Evolutionary conservation across 2,329 filamentous ascomycete genomes (phyloP).

Genomic region (Pseudovirgaria hyperparasitica): DNA sequence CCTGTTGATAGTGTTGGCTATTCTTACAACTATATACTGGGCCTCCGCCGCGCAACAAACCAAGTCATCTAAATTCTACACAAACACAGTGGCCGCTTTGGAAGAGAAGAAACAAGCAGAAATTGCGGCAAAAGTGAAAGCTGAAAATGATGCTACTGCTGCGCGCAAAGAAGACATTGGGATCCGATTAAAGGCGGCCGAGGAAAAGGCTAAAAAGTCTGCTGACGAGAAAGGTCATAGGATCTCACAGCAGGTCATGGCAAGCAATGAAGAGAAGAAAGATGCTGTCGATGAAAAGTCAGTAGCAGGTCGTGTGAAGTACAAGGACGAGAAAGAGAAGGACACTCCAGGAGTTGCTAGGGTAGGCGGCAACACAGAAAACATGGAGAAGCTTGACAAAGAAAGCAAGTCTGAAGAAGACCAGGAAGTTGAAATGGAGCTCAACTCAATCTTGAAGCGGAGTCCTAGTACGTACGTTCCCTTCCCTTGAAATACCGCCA

Average conservation of each 20-base stretch:
- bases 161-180: constrained; percentile 43
- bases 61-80: constrained; percentile 43
- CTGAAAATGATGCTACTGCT: constrained; percentile 37
- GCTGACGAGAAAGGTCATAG: constrained; percentile 54
- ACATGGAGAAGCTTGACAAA: constrained; percentile 27
- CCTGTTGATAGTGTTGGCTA: constrained; percentile 48
- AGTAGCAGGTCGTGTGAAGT: constrained; percentile 40
- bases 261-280: constrained; percentile 11
- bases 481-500: constrained; percentile 6
- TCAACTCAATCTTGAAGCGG: constrained; percentile 71
- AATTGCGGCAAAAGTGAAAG: constrained; percentile 33
- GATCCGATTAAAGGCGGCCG: constrained; percentile 55
- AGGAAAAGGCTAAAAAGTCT: constrained; percentile 53
- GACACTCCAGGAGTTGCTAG: constrained; percentile 29
- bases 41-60: constrained; percentile 46
- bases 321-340: constrained; percentile 23
- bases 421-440: constrained; percentile 53
- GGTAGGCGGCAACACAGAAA: constrained; percentile 28
- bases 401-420: constrained; percentile 44
- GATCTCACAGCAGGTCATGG: constrained; percentile 19
- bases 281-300: constrained; percentile 37
- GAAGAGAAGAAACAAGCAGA: constrained; percentile 22
- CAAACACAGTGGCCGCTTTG: constrained; percentile 41
- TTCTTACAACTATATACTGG: constrained; percentile 62
- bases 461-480: constrained; percentile 53